phyloP scores from a whole-genome alignment of 1,284 basidiomycete species.

The Ceratobasidium sp. region DNA sequence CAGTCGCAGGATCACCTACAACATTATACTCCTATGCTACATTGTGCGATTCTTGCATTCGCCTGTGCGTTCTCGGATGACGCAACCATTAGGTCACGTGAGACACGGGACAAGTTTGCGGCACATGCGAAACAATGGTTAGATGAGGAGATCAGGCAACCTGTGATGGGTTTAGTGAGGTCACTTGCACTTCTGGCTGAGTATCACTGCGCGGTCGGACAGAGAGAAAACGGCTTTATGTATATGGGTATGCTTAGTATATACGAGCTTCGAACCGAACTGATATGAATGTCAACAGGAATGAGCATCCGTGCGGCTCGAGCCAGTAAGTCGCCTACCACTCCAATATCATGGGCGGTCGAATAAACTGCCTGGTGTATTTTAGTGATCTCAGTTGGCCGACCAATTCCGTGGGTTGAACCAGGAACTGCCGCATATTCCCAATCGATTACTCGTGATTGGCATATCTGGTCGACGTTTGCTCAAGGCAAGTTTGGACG shows the following conservation, averaged over 20 bases:
- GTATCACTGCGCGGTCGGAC: slow-evolving; percentile 8
- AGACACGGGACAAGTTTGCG: slow-evolving; percentile 7
- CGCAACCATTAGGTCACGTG: background rate
- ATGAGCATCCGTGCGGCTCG: slow-evolving; percentile 68
- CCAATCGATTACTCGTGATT: slow-evolving; percentile 68
- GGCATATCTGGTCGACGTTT: slow-evolving; percentile 70
- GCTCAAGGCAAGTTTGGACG: slow-evolving; percentile 59
- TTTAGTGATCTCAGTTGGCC: background rate
- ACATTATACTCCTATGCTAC: slow-evolving; percentile 21
- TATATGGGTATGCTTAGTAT: slow-evolving; percentile 15
- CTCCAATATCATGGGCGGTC: background rate
- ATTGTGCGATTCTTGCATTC: slow-evolving; percentile 12
- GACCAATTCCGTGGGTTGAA: slow-evolving; percentile 63
- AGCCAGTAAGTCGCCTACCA: slow-evolving; percentile 51
- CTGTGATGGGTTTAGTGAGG: background rate
- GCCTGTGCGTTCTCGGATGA: slow-evolving; percentile 8
- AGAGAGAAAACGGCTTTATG: slow-evolving; percentile 15
- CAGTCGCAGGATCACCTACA: too few species aligned
- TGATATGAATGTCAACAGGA: slow-evolving; percentile 56
- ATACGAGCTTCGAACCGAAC: too few species aligned
- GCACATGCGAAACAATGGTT: background rate
- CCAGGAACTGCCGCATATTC: slow-evolving; percentile 65
- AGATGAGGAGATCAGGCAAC: background rate
- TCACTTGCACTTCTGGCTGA: slow-evolving; percentile 13
- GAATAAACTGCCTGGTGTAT: background rate